These are phyloP conservation scores for Pseudoscleropodium purum DNA, from an alignment of 225 moss, liverwort and hornwort genomes.

Conservation along the genomic window DNA sequence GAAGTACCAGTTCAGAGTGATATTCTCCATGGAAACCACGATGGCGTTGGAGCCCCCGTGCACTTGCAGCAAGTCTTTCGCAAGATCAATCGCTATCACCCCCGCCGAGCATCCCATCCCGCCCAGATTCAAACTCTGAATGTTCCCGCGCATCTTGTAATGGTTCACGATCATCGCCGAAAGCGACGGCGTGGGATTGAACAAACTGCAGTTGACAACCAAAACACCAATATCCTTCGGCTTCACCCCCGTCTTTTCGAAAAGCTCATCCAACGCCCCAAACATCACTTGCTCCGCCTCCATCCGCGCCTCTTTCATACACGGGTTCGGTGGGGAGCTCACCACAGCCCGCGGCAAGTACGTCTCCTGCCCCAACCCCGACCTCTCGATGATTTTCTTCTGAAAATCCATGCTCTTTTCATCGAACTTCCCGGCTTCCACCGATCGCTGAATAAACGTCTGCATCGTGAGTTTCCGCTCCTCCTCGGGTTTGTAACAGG, in stretches of 20 bases:
- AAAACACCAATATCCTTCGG: slow-evolving; percentile 38
- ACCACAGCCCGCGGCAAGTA: slow-evolving; percentile 39
- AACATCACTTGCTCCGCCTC: slow-evolving; percentile 54
- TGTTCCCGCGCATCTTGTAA: slow-evolving; percentile 52
- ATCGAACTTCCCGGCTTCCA: slow-evolving; percentile 33
- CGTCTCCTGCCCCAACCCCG: slow-evolving; percentile 45
- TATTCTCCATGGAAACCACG: slow-evolving; percentile 51
- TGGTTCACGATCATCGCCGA: slow-evolving; percentile 55
- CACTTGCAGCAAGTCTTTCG: slow-evolving; percentile 40
- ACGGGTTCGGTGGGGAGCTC: slow-evolving; percentile 42
- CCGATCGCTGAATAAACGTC: slow-evolving; percentile 27
- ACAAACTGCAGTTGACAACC: slow-evolving; percentile 47
- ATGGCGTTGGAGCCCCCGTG: slow-evolving; percentile 36
- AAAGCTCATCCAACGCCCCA: slow-evolving; percentile 43
- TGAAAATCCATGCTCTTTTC: slow-evolving; percentile 42
- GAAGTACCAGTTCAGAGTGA: slow-evolving; percentile 52
- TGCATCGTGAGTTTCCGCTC: slow-evolving; percentile 35
- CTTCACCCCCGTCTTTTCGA: slow-evolving; percentile 41
- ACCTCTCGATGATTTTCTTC: slow-evolving; percentile 44
- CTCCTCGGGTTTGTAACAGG: slow-evolving; percentile 37
- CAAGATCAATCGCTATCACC: slow-evolving; percentile 40
- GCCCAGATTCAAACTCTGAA: slow-evolving; percentile 41
- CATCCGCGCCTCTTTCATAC: slow-evolving; percentile 41
- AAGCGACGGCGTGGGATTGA: slow-evolving; percentile 48
- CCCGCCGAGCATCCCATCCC: slow-evolving; percentile 54